A percentile compares a stretch with the other conserved stretches of the same genome.
Conservation (phyloP, 2,329 filamentous ascomycete species). For the Alternaria metachromatica region DNA sequence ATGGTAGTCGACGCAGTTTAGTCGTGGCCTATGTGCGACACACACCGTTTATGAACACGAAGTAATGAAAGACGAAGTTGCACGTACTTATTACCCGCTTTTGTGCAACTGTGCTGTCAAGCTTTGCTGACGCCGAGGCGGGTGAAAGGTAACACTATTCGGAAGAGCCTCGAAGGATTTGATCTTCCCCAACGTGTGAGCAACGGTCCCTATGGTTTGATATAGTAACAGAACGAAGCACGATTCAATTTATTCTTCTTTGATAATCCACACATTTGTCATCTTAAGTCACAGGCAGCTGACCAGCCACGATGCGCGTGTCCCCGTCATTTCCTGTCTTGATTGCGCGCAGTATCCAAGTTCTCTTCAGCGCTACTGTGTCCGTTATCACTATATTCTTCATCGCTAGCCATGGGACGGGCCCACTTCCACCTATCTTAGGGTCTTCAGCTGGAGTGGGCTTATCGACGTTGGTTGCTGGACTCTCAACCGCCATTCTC, state of each 20-base stretch:
- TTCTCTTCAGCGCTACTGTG: conserved; percentile 23
- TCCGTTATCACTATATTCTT: conserved; percentile 17
- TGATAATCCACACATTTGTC: too few relatives aligned
- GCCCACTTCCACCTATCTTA: too few relatives aligned
- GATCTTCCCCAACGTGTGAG: too few relatives aligned
- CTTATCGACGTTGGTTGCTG: conserved; percentile 15
- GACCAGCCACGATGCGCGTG: too few relatives aligned
- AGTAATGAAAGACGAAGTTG: background rate
- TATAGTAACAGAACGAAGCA: too few relatives aligned
- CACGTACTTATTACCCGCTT: background rate
- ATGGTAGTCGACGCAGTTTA: background rate
- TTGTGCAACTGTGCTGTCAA: background rate
- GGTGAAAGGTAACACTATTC: background rate
- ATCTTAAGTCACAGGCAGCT: too few relatives aligned
- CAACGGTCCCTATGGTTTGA: too few relatives aligned
- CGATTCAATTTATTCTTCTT: too few relatives aligned
- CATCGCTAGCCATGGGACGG: too few relatives aligned
- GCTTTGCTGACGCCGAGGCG: background rate
- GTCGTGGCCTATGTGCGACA: background rate
- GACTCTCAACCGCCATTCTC: too few relatives aligned
- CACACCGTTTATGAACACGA: background rate
- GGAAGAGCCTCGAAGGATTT: too few relatives aligned
- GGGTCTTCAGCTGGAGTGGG: conserved; percentile 19
- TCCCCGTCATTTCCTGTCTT: background rate
- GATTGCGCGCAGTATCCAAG: conserved; percentile 21